A percentile compares a stretch with the other conserved stretches of the same genome.
phyloP scores from a whole-genome alignment of 768 basidiomycete genomes.

The Pleurotus tuber-regium region DNA sequence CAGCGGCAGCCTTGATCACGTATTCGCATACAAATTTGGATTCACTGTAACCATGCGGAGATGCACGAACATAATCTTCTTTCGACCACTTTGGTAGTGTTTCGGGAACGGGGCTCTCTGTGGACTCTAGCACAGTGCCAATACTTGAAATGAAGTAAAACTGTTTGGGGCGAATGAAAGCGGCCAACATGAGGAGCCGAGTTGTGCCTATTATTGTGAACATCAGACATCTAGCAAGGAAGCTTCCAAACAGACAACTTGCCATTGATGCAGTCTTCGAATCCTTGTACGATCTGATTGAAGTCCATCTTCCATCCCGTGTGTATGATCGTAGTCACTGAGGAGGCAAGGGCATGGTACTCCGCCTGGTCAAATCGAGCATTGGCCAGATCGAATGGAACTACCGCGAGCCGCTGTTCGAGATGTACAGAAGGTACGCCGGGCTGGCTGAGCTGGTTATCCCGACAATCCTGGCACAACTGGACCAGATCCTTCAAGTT shows the following conservation, averaged over 20 bases:
- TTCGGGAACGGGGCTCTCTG: conserved; percentile 11
- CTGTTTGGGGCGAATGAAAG: conserved; percentile 13
- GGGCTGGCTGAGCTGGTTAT: conserved; percentile 3
- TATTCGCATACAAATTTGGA: conserved; percentile 14
- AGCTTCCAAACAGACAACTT: neutral
- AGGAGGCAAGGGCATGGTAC: conserved; percentile 9
- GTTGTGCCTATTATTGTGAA: conserved; percentile 10
- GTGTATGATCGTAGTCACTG: conserved; percentile 14
- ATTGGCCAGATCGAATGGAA: conserved; percentile 13
- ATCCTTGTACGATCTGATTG: conserved; percentile 14
- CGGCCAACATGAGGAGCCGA: conserved; percentile 12
- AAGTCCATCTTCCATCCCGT: conserved; percentile 17
- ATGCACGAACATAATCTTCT: conserved; percentile 2
- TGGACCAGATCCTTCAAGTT: neutral
- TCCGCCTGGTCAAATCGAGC: conserved; percentile 8
- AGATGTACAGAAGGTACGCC: neutral
- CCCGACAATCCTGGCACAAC: conserved; percentile 1
- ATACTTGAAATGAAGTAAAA: conserved; percentile 17
- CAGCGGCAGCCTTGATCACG: conserved; percentile 11
- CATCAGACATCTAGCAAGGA: neutral
- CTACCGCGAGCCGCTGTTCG: conserved; percentile 13
- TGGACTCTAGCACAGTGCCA: conserved; percentile 10
- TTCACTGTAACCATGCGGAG: conserved; percentile 14
- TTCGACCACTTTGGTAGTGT: conserved; percentile 7
- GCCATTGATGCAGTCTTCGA: conserved; percentile 13